phyloP scores from a whole-genome alignment of 352 stramenopile species.

The Phytophthora sojae region DNA sequence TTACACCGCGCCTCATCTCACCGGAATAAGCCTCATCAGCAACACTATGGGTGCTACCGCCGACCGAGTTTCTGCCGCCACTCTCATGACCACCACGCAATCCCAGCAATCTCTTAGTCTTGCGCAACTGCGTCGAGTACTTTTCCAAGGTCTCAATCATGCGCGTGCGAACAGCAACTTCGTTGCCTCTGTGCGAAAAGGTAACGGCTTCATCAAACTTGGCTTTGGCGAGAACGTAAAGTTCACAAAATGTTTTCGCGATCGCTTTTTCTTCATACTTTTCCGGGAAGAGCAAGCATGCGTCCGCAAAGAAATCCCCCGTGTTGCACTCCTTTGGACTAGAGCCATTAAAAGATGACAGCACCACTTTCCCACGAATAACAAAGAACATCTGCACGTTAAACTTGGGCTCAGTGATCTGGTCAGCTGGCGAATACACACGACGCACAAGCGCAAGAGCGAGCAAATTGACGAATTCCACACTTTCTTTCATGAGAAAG shows the following conservation, averaged over 20 bases:
- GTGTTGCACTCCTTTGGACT: conserved; percentile 67
- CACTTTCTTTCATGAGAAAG: conserved; percentile 77
- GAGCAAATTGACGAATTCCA: conserved; percentile 78
- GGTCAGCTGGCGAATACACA: conserved; percentile 69
- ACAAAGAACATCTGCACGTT: conserved; percentile 86
- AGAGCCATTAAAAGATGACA: conserved; percentile 61
- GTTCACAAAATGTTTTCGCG: conserved; percentile 84
- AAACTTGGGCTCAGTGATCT: conserved; percentile 78
- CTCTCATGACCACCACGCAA: conserved; percentile 51
- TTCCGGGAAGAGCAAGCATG: conserved; percentile 62
- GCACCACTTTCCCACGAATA: conserved; percentile 62
- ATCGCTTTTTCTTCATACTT: conserved; percentile 76
- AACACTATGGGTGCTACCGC: conserved; percentile 14
- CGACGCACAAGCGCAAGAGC: conserved; percentile 60
- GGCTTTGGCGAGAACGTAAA: conserved; percentile 76
- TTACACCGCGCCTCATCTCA: conserved; percentile 16
- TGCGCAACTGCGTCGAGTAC: conserved; percentile 73
- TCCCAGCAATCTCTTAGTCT: conserved; percentile 81
- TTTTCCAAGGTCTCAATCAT: conserved; percentile 66
- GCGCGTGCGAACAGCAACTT: conserved; percentile 37
- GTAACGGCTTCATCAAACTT: conserved; percentile 67
- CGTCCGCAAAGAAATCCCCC: conserved; percentile 77
- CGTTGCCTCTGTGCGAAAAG: conserved; percentile 60
- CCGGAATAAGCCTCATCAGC: neutral
- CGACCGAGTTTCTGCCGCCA: conserved; percentile 11